Percentiles rank a stretch among this genome's conserved stretches.
Evolutionary conservation across 345 rosid species (phyloP).

Genomic region (Eucalyptus regnans): DNA sequence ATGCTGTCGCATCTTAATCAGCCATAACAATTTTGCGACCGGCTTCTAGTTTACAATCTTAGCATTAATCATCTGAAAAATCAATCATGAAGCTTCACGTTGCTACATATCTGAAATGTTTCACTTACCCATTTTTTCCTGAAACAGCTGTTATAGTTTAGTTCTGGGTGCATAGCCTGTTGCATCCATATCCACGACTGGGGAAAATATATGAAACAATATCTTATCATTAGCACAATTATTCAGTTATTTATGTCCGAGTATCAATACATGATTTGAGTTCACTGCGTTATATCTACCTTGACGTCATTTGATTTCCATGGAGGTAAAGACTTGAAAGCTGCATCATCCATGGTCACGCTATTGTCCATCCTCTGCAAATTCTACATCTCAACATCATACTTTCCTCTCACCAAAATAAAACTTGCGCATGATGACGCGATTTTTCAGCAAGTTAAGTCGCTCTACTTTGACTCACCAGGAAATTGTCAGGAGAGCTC

Average conservation of each 20-base stretch:
- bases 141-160: slow-evolving; percentile 73
- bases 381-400: background rate
- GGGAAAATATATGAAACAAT: background rate
- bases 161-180: slow-evolving; percentile 94
- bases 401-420: background rate
- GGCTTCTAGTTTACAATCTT: background rate
- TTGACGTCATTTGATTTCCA: slow-evolving; percentile 90
- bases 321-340: slow-evolving; percentile 52
- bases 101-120: background rate
- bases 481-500: slow-evolving; percentile 14
- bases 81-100: background rate
- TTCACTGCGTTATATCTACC: slow-evolving; percentile 15
- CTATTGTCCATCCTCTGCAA: slow-evolving; percentile 46
- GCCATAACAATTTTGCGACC: background rate
- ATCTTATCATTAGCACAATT: background rate
- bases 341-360: slow-evolving; percentile 51
- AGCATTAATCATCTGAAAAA: background rate
- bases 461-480: slow-evolving; percentile 22
- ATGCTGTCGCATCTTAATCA: background rate
- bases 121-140: slow-evolving; percentile 66
- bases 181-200: slow-evolving; percentile 99
- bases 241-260: background rate
- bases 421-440: background rate
- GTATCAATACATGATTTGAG: background rate
- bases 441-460: background rate